phyloP scores from a whole-genome alignment of 2,329 filamentous ascomycete species.

The Chaetomium sp. region DNA sequence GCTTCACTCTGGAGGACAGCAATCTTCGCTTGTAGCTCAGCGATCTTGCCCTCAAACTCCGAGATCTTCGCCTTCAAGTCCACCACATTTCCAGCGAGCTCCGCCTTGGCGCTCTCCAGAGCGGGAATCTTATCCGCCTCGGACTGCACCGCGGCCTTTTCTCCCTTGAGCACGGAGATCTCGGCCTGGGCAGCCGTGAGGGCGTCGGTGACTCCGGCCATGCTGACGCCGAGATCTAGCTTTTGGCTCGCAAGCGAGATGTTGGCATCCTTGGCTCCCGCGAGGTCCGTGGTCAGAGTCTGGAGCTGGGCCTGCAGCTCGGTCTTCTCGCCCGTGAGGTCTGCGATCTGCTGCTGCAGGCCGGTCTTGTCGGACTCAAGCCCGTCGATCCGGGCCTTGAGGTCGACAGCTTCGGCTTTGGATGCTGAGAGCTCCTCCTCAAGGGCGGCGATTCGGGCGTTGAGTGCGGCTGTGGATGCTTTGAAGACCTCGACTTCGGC shows the following conservation, averaged over 20 bases:
- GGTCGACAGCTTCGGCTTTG: slow-evolving; percentile 15
- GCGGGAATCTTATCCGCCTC: slow-evolving; percentile 22
- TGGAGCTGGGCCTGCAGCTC: slow-evolving; percentile 17
- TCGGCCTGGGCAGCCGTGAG: slow-evolving; percentile 20
- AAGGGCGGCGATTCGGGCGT: slow-evolving; percentile 24
- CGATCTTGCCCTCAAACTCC: slow-evolving; percentile 18
- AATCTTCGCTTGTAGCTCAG: slow-evolving; percentile 18
- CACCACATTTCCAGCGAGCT: slow-evolving; percentile 11
- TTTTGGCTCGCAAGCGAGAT: slow-evolving; percentile 24
- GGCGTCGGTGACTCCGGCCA: slow-evolving; percentile 13
- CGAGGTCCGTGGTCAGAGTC: slow-evolving; percentile 24
- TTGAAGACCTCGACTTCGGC: slow-evolving; percentile 27
- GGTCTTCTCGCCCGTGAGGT: slow-evolving; percentile 15
- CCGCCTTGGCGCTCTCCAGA: slow-evolving; percentile 14
- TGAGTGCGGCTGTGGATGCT: slow-evolving; percentile 18
- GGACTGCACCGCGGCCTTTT: slow-evolving; percentile 20
- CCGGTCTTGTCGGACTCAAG: slow-evolving; percentile 23
- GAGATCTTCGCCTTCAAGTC: slow-evolving; percentile 17
- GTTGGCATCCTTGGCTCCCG: slow-evolving; percentile 24
- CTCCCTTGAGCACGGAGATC: slow-evolving; percentile 18
- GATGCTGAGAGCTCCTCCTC: slow-evolving; percentile 22
- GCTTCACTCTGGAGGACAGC: slow-evolving; percentile 21
- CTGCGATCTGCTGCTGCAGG: slow-evolving; percentile 18
- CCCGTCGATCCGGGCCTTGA: slow-evolving; percentile 17
- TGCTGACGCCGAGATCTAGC: slow-evolving; percentile 19